Conservation (phyloP, 192 early-diverging fungal species). For the Powellomyces hirtus region DNA sequence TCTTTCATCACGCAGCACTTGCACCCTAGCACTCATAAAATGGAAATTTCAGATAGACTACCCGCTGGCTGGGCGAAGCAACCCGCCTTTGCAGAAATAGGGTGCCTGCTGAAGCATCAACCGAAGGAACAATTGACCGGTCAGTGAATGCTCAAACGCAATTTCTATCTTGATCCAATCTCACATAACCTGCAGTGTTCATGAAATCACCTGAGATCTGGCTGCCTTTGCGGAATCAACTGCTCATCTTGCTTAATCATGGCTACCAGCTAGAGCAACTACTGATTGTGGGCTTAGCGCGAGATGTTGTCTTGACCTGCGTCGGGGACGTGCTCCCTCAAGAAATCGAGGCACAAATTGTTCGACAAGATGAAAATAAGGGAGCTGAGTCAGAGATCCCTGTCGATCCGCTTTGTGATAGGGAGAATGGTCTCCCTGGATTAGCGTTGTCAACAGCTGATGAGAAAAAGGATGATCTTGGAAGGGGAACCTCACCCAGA, state of each 20-base stretch:
- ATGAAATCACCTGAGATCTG: not conserved
- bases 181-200: not conserved
- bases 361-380: too few species aligned
- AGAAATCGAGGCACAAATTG: not conserved
- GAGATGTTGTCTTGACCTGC: not conserved
- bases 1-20: too few species aligned
- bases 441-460: too few species aligned
- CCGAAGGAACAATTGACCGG: not conserved
- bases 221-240: not conserved
- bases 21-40: too few species aligned
- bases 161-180: not conserved
- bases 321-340: not conserved
- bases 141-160: not conserved
- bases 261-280: not conserved
- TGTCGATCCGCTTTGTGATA: too few species aligned
- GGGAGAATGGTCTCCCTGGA: too few species aligned
- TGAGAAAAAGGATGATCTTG: too few species aligned
- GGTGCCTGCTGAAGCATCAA: not conserved
- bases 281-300: not conserved
- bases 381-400: too few species aligned
- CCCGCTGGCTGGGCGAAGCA: not conserved
- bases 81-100: conserved; percentile 6
- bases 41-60: not conserved
- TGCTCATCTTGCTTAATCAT: not conserved
- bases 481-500: too few species aligned